Conservation (phyloP, 2,329 filamentous ascomycete genomes). For the Aureobasidium lini region DNA sequence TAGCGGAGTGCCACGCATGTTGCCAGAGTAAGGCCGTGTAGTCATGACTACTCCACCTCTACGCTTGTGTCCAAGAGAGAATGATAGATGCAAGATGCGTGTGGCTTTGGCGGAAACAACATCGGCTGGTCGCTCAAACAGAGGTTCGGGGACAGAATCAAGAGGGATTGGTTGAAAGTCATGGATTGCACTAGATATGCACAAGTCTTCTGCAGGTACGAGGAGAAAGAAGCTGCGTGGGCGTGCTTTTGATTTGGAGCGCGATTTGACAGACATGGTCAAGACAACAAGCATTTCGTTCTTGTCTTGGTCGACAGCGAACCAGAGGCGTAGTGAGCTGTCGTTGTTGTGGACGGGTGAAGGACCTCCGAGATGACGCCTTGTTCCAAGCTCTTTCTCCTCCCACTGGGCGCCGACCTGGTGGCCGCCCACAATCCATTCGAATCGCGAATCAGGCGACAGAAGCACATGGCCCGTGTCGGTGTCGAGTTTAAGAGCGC, state of each 20-base stretch:
- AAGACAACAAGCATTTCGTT: neutral
- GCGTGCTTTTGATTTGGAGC: neutral
- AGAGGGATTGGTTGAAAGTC: neutral
- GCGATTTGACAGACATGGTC: conserved; percentile 1
- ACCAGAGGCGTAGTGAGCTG: neutral
- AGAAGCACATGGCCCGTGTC: neutral
- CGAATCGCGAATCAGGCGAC: neutral
- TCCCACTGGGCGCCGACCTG: conserved; percentile 2
- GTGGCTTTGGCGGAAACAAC: neutral
- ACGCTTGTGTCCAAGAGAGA: neutral
- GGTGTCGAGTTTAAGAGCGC: neutral
- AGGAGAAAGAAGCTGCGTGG: conserved; percentile 1
- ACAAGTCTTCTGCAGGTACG: neutral
- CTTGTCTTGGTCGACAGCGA: neutral
- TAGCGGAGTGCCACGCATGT: neutral
- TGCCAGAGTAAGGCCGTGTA: neutral
- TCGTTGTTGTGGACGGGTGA: neutral
- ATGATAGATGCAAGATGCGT: neutral
- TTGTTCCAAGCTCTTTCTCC: neutral
- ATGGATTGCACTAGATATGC: neutral
- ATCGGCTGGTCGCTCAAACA: conserved; percentile 2
- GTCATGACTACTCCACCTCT: conserved; percentile 3
- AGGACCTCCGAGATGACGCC: neutral
- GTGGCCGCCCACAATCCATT: neutral
- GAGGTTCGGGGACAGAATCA: neutral